These are phyloP conservation scores for Talaromyces trachyspermus DNA, from an alignment of 495 filamentous ascomycete species.

Conservation along the genomic window DNA sequence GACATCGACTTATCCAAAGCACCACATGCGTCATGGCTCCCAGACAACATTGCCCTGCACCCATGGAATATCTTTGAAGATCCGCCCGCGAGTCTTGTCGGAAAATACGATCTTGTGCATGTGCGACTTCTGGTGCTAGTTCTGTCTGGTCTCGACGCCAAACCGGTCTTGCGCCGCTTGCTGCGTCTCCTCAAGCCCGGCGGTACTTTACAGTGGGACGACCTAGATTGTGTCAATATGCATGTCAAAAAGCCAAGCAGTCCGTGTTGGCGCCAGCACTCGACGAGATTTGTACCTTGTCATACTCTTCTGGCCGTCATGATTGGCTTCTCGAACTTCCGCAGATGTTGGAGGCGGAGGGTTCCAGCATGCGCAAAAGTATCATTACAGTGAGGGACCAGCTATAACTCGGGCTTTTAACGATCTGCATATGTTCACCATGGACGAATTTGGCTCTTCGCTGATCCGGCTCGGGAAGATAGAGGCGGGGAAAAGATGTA, in stretches of 20 bases:
- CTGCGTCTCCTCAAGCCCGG: slow-evolving; percentile 26
- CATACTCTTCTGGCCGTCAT: slow-evolving; percentile 10
- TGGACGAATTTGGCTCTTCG: slow-evolving; percentile 11
- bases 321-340: slow-evolving; percentile 15
- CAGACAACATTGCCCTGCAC: slow-evolving; percentile 16
- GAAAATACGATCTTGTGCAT: slow-evolving; percentile 30
- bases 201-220: slow-evolving; percentile 34
- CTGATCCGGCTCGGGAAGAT: neutral
- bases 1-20: slow-evolving; percentile 20
- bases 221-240: slow-evolving; percentile 10
- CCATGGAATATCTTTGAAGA: slow-evolving; percentile 20
- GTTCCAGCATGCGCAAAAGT: slow-evolving; percentile 8
- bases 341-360: neutral
- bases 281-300: slow-evolving; percentile 4
- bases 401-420: slow-evolving; percentile 10
- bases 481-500: neutral
- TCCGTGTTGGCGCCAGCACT: slow-evolving; percentile 5
- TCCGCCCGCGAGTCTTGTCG: slow-evolving; percentile 15
- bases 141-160: slow-evolving; percentile 16
- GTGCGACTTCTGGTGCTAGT: slow-evolving; percentile 23
- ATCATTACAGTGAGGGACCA: slow-evolving; percentile 6
- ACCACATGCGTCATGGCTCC: slow-evolving; percentile 19
- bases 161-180: slow-evolving; percentile 14
- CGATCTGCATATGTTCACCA: slow-evolving; percentile 10
- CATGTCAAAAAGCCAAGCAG: slow-evolving; percentile 7